Base-by-base conservation (phyloP, 352 stramenopile genomes). In the Phytophthora tentaculata region DNA sequence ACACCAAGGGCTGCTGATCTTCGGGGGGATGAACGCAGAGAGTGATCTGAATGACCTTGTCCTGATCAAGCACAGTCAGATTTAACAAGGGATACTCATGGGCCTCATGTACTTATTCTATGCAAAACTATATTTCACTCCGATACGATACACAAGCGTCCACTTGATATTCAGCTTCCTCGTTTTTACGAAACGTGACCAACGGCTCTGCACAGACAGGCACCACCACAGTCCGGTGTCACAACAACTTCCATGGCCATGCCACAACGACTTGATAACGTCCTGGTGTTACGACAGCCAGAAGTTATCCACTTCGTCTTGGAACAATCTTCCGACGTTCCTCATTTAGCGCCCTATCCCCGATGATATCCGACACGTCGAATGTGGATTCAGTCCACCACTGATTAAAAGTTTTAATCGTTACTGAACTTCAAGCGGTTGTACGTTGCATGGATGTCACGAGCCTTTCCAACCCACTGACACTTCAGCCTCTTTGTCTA, bases 11-110 rank as follows among this genome's bases (percentile, higher is more conserved):
- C 45, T 90, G 52, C 57, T 90, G 8, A 55, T 90, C 17, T 88
- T 90, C 57, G 82, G 82, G 24, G 82, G 82, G 2, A 88, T 90
- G 76, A 80, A 82, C 53, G 77, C 76, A 20, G 69, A 77, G 44
- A 67, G 39, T 26, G 81, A 88, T 53, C 52, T 87, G 71, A 72
- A 81, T 54, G 79, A 80, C 49, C 50, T 73, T 35, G 58, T 73
- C 14, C 35, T 79, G n/a, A 76, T 83, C 37, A 32, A 32, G 1
- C 55, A 43, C 5, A 60, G 37, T 16, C 8, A 4, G 41, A 23
- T 19, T 3, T 60, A 41, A 22, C 20, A 29, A n/a, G 28, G 17
- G 20, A 51, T 24, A 32, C 26, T 32, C n/a, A n/a, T n/a, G n/a
- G n/a, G n/a, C n/a, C n/a, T n/a, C n/a, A n/a, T n/a, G n/a, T n/a